Evolutionary conservation across 148 eudicot genomes (phyloP).

Genomic region (Silene conica): DNA sequence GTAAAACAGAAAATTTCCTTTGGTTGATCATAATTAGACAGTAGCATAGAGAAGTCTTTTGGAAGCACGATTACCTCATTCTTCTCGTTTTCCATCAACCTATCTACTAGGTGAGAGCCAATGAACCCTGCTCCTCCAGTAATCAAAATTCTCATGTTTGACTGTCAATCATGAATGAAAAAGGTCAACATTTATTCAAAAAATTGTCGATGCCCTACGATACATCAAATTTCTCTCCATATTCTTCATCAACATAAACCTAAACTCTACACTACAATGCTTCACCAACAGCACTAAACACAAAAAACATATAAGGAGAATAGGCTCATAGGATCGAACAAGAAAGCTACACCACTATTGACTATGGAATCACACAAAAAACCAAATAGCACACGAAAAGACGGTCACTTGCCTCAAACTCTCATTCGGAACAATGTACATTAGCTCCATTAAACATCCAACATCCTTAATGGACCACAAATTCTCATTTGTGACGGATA

Average conservation of each 20-base stretch:
- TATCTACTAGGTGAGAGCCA: constrained; percentile 90
- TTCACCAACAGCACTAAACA: constrained; percentile 24
- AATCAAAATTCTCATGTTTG: constrained; percentile 88
- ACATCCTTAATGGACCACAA: constrained; percentile 19
- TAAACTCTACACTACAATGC: constrained; percentile 13
- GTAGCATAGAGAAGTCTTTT: background rate
- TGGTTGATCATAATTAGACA: background rate
- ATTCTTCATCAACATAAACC: background rate
- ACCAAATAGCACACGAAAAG: background rate
- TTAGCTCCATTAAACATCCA: constrained; percentile 7
- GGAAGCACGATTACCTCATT: constrained; percentile 54
- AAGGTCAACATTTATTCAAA: constrained; percentile 10
- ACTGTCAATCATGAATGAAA: constrained; percentile 33
- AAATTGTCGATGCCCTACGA: background rate
- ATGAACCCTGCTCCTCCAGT: constrained; percentile 98
- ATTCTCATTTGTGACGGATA: no score
- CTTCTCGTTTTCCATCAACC: constrained; percentile 84
- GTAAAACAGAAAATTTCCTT: background rate
- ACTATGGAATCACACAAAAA: background rate
- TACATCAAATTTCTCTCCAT: background rate
- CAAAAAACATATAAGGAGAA: background rate
- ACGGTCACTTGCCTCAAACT: background rate
- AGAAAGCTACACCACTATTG: constrained; percentile 3
- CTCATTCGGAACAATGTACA: background rate
- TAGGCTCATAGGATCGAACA: background rate